Conservation (phyloP, 1,284 basidiomycete species). For the Ustilago lituana region DNA sequence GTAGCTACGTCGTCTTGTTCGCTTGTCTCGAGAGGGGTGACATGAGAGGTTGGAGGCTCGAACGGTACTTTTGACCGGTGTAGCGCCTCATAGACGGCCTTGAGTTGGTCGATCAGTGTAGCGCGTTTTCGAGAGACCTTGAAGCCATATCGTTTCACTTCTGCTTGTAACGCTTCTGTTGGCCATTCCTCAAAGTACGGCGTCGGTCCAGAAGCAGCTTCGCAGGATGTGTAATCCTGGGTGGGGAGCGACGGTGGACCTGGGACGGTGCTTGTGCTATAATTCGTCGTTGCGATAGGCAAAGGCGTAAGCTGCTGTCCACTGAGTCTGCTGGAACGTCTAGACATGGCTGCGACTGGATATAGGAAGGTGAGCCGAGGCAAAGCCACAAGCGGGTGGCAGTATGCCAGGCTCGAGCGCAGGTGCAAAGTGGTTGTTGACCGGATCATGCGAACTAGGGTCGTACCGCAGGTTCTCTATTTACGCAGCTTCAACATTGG, state of each 20-base stretch:
- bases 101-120: constrained; percentile 39
- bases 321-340: constrained; percentile 14
- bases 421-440: neutral
- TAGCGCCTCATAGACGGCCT: constrained; percentile 29
- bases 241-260: constrained; percentile 1
- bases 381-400: neutral
- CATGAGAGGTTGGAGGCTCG: neutral
- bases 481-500: too few species aligned
- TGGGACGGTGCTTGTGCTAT: neutral
- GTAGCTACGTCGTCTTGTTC: neutral
- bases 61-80: constrained; percentile 1
- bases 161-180: constrained; percentile 14
- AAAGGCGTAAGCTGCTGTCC: neutral
- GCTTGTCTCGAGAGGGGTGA: neutral
- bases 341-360: constrained; percentile 7
- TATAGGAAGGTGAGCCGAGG: neutral
- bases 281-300: neutral
- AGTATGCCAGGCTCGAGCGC: neutral
- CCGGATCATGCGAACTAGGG: neutral
- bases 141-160: constrained; percentile 47
- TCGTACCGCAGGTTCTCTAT: too few species aligned
- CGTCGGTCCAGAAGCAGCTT: neutral
- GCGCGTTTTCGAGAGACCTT: constrained; percentile 25
- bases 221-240: too few species aligned
- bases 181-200: constrained; percentile 36